Base-by-base conservation (phyloP, 2,329 filamentous ascomycete species). In the Akanthomyces lecanii region DNA sequence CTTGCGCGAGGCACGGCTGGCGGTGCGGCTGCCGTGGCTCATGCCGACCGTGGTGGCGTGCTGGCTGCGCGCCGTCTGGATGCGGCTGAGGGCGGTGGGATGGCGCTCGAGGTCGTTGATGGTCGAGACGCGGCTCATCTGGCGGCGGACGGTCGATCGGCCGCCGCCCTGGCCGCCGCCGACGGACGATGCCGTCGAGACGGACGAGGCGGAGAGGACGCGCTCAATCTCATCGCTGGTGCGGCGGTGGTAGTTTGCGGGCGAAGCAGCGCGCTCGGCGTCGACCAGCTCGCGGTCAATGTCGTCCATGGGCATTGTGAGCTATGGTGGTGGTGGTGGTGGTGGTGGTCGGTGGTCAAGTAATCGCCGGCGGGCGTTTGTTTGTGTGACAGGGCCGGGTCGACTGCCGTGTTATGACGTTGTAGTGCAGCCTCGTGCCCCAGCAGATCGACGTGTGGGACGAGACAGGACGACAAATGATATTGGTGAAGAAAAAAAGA, bases 31-130 rank as follows among this genome's bases (percentile, higher is more conserved):
- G 50, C 71, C 70, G 30, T 69, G 69, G 3, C 40, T 44, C 25
- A 78, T 75, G 65, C 90, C 90, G n/a, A 93, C 89, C 3, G 90
- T 93, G 61, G 77, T 82, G 66, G 80, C 85, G 73, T 92, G 89
- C 73, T 92, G 89, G 67, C 85, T 89, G 56, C 84, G 78, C 42
- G 85, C 83, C 4, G 90, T 92, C 52, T 88, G 82, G 66, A 93
- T 91, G 44, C 90, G 84, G 71, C 84, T 85, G 64, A 93, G 78
- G 61, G 84, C 87, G 10, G 89, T 91, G 21, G 85, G 84, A 67
- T 90, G 84, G 63, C 87, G 81, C 72, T 91, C 89, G 45, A 91
- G 80, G 70, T 91, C 89, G 68, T 79, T 77, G 66, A 86, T 81
- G 4, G 88, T 91, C 5, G 85, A 80, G n/a, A 86, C 72, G 59